Conservation (phyloP, 331 rosid genomes). For the Prunus yedoensis region DNA sequence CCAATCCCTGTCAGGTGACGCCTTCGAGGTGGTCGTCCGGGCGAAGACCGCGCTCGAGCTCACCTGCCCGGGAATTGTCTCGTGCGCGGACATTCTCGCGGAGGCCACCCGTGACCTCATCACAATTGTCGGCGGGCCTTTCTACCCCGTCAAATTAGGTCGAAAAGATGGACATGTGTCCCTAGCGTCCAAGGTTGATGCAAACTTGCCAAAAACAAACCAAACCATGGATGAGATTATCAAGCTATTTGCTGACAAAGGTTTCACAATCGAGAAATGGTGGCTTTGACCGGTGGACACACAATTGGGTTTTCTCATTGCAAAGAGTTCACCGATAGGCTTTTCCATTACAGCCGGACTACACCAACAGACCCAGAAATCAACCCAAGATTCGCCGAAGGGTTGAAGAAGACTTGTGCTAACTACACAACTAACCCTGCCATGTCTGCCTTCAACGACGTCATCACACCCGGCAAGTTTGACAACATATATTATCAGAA, state of each 20-base stretch:
- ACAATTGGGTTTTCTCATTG: conserved; percentile 19
- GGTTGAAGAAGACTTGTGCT: background rate
- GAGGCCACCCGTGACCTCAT: conserved; percentile 14
- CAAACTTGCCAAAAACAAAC: conserved; percentile 6
- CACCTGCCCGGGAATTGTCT: conserved; percentile 14
- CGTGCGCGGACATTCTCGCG: conserved; percentile 11
- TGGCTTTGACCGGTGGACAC: conserved; percentile 10
- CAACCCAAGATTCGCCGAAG: background rate
- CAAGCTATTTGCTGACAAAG: conserved; percentile 4
- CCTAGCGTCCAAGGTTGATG: conserved; percentile 9
- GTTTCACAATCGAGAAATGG: conserved; percentile 10
- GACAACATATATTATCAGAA: conserved; percentile 10
- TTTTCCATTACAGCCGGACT: conserved; percentile 4
- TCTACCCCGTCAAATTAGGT: background rate
- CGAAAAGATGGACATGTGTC: conserved; percentile 8
- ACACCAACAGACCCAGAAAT: conserved; percentile 7
- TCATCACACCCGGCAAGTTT: background rate
- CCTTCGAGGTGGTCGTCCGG: background rate
- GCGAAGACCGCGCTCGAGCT: conserved; percentile 15
- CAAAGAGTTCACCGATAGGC: conserved; percentile 6
- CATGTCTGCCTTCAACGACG: conserved; percentile 13
- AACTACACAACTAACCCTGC: background rate
- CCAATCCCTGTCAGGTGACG: conserved; percentile 11
- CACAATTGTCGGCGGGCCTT: conserved; percentile 12
- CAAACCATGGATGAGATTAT: background rate